Base-by-base conservation (phyloP, 768 basidiomycete species). In the Mycena galopus region DNA sequence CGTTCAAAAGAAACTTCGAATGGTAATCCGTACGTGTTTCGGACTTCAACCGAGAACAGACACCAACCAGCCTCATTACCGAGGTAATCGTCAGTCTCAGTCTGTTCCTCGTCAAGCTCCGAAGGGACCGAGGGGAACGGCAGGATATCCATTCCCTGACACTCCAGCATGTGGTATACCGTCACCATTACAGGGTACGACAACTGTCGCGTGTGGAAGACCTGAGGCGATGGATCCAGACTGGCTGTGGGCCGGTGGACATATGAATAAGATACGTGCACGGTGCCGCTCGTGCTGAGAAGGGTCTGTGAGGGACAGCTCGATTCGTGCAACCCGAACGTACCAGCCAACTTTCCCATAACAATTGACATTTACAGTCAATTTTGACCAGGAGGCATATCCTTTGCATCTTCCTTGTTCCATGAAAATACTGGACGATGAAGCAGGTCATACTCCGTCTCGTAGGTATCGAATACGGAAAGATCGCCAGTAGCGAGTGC, bases 81-180 rank as follows among this genome's bases (percentile, higher is more conserved):
- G 27, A 86, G 81, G 44, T 82, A 78, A 73, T 77, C 42, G 39
- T 78, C 57, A 63, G 73, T 53, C 57, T 75, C 68, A 71, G 75
- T 39, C 75, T 75, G 55, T 77, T 77, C 61, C 76, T 78, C 73
- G 60, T 73, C 57, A 39, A 74, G 66, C 33, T 76, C 70, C 39
- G 69, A 37, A 60, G 79, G 76, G 72, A 84, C 82, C 10, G 83
- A 76, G 27, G 76, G 85, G 73, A 94, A 90, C 17, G 94, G 91
- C 39, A 96, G 82, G 72, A 98, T 85, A 74, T 95, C 92, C 91
- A 98, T 93, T 44, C 87, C 86, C 73, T 92, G 88, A 76, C 94
- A 95, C 80, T 97, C 95, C 32, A 99, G 89, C 87, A 97, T 97
- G 75, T 95, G 94, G 79, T 98, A 98, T 16, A 99, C 98, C 4